Percentiles rank a stretch among this genome's conserved stretches.
Conservation (phyloP, 306 rosid genomes). For the Malus sylvestris region DNA sequence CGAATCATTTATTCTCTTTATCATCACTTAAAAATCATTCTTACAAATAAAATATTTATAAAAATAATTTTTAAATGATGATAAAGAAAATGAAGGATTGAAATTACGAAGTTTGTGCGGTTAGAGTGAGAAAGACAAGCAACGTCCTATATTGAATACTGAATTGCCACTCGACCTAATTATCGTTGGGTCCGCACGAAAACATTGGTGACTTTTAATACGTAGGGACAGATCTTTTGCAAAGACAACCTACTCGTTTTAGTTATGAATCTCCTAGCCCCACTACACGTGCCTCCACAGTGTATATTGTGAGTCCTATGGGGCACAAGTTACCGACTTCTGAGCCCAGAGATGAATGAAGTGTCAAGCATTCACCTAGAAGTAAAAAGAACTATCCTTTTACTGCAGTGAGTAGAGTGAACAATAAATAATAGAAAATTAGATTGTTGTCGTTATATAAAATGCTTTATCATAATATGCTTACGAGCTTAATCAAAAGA, state of each 20-base stretch:
- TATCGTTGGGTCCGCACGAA: background rate
- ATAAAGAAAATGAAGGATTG: too few relatives aligned
- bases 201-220: background rate
- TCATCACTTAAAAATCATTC: too few relatives aligned
- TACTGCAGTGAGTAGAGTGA: background rate
- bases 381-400: too few relatives aligned
- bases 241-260: background rate
- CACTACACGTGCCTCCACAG: background rate
- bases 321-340: background rate
- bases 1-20: too few relatives aligned
- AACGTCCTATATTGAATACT: too few relatives aligned
- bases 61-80: too few relatives aligned
- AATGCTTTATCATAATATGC: too few relatives aligned
- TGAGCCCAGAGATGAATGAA: background rate
- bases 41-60: too few relatives aligned
- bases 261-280: background rate
- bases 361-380: background rate
- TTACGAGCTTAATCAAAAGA: too few relatives aligned
- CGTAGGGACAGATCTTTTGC: background rate
- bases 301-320: background rate
- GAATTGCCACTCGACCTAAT: background rate
- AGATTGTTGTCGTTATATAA: background rate
- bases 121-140: background rate
- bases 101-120: too few relatives aligned
- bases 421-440: too few relatives aligned